Conservation (phyloP, 345 rosid genomes). For the Turnera subulata region DNA sequence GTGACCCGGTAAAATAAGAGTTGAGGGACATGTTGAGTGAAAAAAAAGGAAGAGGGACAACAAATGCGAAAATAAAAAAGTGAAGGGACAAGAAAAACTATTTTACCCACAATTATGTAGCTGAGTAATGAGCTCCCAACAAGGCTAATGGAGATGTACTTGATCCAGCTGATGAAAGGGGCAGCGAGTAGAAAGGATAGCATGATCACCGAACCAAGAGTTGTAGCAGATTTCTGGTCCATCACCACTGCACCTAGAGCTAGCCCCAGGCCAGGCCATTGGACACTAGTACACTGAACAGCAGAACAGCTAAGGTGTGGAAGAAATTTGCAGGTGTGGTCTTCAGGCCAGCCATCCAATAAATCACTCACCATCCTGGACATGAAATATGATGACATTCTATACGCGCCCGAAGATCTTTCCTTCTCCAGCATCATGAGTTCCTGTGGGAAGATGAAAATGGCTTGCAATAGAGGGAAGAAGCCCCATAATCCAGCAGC, state of each 20-base stretch:
- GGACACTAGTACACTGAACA: conserved; percentile 38
- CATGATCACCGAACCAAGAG: conserved; percentile 37
- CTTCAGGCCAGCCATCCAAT: conserved; percentile 72
- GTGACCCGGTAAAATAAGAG: no score
- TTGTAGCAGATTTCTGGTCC: conserved; percentile 37
- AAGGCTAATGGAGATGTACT: conserved; percentile 41
- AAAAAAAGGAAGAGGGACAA: no score
- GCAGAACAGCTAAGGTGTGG: conserved; percentile 34
- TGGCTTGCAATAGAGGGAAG: conserved; percentile 66
- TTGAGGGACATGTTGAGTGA: no score
- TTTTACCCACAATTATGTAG: no score
- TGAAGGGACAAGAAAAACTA: no score
- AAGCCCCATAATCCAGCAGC: conserved; percentile 56
- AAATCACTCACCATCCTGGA: conserved; percentile 50
- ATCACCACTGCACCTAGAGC: conserved; percentile 53
- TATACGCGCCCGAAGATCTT: conserved; percentile 76
- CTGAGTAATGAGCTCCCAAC: no score
- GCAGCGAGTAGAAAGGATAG: conserved; percentile 38
- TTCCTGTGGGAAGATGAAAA: conserved; percentile 79
- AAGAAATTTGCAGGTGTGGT: conserved; percentile 35
- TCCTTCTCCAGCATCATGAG: conserved; percentile 76
- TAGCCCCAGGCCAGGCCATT: conserved; percentile 47
- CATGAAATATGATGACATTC: conserved; percentile 78
- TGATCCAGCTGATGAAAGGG: conserved; percentile 38
- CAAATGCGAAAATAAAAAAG: no score